A percentile compares a stretch with the other conserved stretches of the same genome.
Evolutionary conservation across 2,329 filamentous ascomycete genomes (phyloP).

Genomic region (Sphaceloma murrayae): DNA sequence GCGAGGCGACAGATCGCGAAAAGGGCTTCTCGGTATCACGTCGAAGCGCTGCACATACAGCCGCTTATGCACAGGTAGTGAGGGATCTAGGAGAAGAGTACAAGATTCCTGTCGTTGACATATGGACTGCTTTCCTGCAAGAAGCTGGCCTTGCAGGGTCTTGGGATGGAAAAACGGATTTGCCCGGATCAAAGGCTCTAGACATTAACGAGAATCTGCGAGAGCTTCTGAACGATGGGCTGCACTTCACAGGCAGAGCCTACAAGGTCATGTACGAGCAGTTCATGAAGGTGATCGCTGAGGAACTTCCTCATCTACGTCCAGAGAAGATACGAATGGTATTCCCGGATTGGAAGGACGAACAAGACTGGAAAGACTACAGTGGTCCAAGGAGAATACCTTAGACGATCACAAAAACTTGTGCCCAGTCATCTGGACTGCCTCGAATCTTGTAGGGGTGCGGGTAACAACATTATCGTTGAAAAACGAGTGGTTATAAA

Average conservation of each 20-base stretch:
- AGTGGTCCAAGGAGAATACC: constrained; percentile 1
- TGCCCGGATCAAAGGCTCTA: constrained; percentile 50
- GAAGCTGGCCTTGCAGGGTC: constrained; percentile 44
- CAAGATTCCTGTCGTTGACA: constrained; percentile 58
- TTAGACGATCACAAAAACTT: background rate
- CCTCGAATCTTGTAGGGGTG: background rate
- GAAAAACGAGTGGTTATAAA: background rate
- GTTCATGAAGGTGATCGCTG: constrained; percentile 42
- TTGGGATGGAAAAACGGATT: constrained; percentile 31
- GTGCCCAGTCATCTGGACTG: background rate
- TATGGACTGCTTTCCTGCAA: constrained; percentile 70
- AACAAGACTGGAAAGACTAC: constrained; percentile 21
- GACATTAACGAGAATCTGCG: constrained; percentile 47
- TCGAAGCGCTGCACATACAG: constrained; percentile 53
- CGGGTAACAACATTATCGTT: background rate
- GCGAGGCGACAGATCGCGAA: constrained; percentile 38
- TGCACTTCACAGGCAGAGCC: constrained; percentile 49
- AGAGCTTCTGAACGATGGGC: constrained; percentile 47
- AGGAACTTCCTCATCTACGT: constrained; percentile 46
- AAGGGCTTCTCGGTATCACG: constrained; percentile 31
- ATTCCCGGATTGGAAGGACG: constrained; percentile 45
- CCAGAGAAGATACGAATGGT: constrained; percentile 44
- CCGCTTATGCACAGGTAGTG: constrained; percentile 55
- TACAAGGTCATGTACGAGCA: constrained; percentile 49
- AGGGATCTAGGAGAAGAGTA: constrained; percentile 50